Percentiles rank a stretch among this genome's conserved stretches.
These are phyloP conservation scores for Sporothrix sp. DNA, from an alignment of 2,329 filamentous ascomycete species.

Conservation along the genomic window DNA sequence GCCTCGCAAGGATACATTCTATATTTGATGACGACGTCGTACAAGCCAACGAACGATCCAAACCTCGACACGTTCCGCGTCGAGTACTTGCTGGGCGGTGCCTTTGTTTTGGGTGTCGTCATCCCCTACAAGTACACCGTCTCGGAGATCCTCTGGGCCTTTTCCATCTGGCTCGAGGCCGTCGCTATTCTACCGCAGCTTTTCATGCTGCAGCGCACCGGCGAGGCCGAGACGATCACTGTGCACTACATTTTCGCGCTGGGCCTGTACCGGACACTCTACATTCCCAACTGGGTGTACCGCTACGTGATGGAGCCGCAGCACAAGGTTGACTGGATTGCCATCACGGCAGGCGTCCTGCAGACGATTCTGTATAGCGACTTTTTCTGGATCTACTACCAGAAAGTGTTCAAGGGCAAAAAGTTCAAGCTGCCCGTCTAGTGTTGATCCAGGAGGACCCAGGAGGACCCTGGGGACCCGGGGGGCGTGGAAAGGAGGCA, in stretches of 20 bases:
- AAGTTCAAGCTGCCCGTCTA: conserved; percentile 80
- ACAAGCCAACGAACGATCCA: conserved; percentile 94
- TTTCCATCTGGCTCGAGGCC: conserved; percentile 95
- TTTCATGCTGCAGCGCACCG: conserved; percentile 95
- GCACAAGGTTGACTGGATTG: conserved; percentile 72
- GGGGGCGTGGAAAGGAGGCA: too few species aligned
- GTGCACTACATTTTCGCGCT: conserved; percentile 95
- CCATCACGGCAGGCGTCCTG: conserved; percentile 77
- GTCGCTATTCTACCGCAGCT: conserved; percentile 95
- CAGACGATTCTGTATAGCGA: conserved; percentile 96
- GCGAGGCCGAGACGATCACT: conserved; percentile 98
- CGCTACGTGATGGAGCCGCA: conserved; percentile 66
- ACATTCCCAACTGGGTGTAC: conserved; percentile 98
- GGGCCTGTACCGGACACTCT: conserved; percentile 81
- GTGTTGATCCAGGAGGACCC: conserved; percentile 19
- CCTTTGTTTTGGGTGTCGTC: conserved; percentile 66
- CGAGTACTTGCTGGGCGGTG: conserved; percentile 80
- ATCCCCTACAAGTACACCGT: conserved; percentile 78
- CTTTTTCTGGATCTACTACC: conserved; percentile 99
- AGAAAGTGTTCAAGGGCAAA: conserved; percentile 82
- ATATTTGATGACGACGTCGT: conserved; percentile 95
- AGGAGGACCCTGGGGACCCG: too few species aligned
- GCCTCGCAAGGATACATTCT: conserved; percentile 83
- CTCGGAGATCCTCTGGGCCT: conserved; percentile 89
- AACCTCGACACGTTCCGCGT: conserved; percentile 97